Conservation (phyloP, 768 basidiomycete genomes). For the Leccinum ochraceum region DNA sequence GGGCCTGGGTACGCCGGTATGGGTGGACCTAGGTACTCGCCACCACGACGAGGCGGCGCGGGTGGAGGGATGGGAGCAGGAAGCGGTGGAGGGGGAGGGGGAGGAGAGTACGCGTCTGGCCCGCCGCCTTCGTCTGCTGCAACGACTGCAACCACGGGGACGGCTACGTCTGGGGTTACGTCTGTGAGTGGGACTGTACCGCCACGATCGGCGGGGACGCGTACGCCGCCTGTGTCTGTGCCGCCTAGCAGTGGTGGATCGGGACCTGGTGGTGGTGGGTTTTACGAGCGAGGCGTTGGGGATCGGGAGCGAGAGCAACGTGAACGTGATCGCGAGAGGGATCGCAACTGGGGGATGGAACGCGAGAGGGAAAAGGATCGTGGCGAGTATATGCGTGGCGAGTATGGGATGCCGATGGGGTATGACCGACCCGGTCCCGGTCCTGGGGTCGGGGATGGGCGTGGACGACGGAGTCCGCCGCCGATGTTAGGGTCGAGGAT, state of each 20-base stretch:
- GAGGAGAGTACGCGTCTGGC: slow-evolving; percentile 25
- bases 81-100: background rate
- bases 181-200: slow-evolving; percentile 3
- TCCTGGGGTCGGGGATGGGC: slow-evolving; percentile 6
- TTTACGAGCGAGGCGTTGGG: slow-evolving; percentile 32
- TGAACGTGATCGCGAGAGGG: slow-evolving; percentile 6
- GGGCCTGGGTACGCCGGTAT: slow-evolving; percentile 23
- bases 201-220: slow-evolving; percentile 16
- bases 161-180: background rate
- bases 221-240: slow-evolving; percentile 23
- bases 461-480: slow-evolving; percentile 29
- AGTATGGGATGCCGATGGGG: slow-evolving; percentile 27
- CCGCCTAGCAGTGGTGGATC: slow-evolving; percentile 23
- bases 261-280: slow-evolving; percentile 20
- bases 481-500: slow-evolving; percentile 24
- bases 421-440: slow-evolving; percentile 34
- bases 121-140: slow-evolving; percentile 23
- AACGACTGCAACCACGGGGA: slow-evolving; percentile 1
- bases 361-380: slow-evolving; percentile 32
- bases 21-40: slow-evolving; percentile 29
- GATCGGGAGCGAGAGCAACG: background rate
- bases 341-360: slow-evolving; percentile 17
- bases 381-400: slow-evolving; percentile 37
- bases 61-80: background rate
- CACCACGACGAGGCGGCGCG: slow-evolving; percentile 24